Evolutionary conservation across 768 basidiomycete genomes (phyloP), one percentile per base, ranked within the genome.

Genomic region (Panaeolus papilionaceus): DNA sequence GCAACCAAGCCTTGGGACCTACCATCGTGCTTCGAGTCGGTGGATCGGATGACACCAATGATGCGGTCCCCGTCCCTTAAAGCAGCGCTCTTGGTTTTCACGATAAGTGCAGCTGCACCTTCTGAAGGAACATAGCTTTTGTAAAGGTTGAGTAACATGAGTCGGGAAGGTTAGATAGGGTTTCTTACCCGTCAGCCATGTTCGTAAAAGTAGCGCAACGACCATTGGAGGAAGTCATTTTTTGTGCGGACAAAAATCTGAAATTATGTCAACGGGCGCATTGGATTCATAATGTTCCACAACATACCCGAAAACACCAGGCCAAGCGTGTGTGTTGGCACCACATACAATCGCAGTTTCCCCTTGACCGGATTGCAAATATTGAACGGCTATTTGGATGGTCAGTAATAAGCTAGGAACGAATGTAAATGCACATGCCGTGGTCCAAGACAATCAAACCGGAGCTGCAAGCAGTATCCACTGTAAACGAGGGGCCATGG

Each of bases 1-100:
- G 79, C 79, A 0, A 78, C 77, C 8, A 81, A 67, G 10, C 80
- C 80, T 70, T 80, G 79, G 20, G 79, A 76, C 62, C 76, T 69
- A 6, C 80, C 80, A 64, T 80, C 78, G 64, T 80, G 79, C 33
- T 70, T 75, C 51, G 74, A 73, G 28, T 74, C 77, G 1, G 80
- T 79, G 0, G 78, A 70, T 66, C 72, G 73, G 38, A 81, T 70
- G 4, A 76, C 69, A 12, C 71, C 80, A 2, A 81, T 66, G 62
- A 81, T 81, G 47, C 64, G 73, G 61, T 81, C 78, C 3, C 76
- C 75, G 49, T 81, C 79, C 18, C 79, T 74, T 12, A 76, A 28
- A 23, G 80, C 80, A 45, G 79, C 78, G 33, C 69, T 73, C 62
- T 74, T 73, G 8, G 79, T 79, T 68, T 80, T 81, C 39, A 81